Base-by-base conservation (phyloP, 768 basidiomycete genomes). In the Polyporus arcularius region DNA sequence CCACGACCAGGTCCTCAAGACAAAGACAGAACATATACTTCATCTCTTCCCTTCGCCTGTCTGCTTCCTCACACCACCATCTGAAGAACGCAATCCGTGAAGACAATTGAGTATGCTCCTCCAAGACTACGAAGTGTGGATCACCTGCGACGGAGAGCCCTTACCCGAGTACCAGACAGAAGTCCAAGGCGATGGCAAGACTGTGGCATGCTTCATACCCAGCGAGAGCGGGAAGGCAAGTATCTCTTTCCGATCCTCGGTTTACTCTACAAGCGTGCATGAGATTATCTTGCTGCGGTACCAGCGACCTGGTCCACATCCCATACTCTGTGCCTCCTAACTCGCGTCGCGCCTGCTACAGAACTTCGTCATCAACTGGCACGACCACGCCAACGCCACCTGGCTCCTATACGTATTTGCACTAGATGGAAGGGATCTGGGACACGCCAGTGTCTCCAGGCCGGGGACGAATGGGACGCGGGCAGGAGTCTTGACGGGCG, bases 221-320 rank as follows among this genome's bases (percentile, higher is more conserved):
- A 65, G 64, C 51, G 64, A 65, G 32, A 53, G 56, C 30, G 60
- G 64, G 18, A 58, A 55, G 56, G 64, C 61, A 31, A 4, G n/a
- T n/a, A n/a, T n/a, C n/a, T n/a, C n/a, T n/a, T n/a, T n/a, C n/a
- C n/a, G n/a, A n/a, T n/a, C n/a, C n/a, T n/a, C n/a, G n/a, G n/a
- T n/a, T n/a, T n/a, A n/a, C n/a, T n/a, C n/a, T n/a, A n/a, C n/a
- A n/a, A n/a, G n/a, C n/a, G n/a, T n/a, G n/a, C n/a, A n/a, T n/a
- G n/a, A n/a, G n/a, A n/a, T n/a, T n/a, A n/a, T n/a, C 50, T 14
- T 51, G 14, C 10, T 16, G 30, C 50, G 15, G 12, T 15, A 6
- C 14, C 3, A 7, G 6, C 32, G 7, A 38, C 18, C 8, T 15
- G 32, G 11, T n/a, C n/a, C n/a, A n/a, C n/a, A n/a, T n/a, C n/a